Percentiles rank a stretch among this genome's conserved stretches.
These are phyloP conservation scores for Penicillium fimorum DNA, from an alignment of 495 filamentous ascomycete species.

Conservation along the genomic window DNA sequence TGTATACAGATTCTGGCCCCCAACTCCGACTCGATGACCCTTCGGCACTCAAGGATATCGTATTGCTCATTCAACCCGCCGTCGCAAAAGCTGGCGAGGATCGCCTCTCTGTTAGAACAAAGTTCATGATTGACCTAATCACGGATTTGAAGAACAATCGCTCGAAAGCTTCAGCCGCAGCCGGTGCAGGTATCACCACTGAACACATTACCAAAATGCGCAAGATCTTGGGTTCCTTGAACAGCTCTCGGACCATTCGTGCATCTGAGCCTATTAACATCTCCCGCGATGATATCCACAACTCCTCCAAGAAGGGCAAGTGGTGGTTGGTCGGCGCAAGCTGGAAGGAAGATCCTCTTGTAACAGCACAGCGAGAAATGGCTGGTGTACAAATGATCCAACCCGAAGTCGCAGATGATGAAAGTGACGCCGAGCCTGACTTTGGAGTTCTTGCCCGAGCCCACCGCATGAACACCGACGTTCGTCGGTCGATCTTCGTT, in stretches of 20 bases:
- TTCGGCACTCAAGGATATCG: constrained; percentile 86
- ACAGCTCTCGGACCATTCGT: constrained; percentile 59
- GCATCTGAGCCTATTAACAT: constrained; percentile 80
- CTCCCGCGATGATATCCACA: constrained; percentile 72
- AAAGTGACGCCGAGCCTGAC: constrained; percentile 60
- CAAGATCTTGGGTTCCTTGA: constrained; percentile 74
- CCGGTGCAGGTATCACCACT: constrained; percentile 59
- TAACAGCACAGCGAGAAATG: constrained; percentile 39
- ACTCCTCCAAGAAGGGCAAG: constrained; percentile 84
- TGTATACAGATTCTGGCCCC: constrained; percentile 58
- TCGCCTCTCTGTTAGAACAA: constrained; percentile 81
- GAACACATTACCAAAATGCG: constrained; percentile 85
- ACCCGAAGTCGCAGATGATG: constrained; percentile 25
- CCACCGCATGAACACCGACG: constrained; percentile 92
- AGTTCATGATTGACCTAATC: constrained; percentile 97
- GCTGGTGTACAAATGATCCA: constrained; percentile 18
- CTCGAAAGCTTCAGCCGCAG: constrained; percentile 67
- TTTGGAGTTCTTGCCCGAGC: constrained; percentile 72
- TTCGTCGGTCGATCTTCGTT: constrained; percentile 89
- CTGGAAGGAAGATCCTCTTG: constrained; percentile 60
- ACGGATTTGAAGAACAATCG: constrained; percentile 93
- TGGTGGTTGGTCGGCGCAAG: constrained; percentile 98
- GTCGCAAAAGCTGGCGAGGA: constrained; percentile 63
- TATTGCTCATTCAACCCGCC: constrained; percentile 71
- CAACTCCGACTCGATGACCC: constrained; percentile 90